phyloP scores from a whole-genome alignment of 2,329 filamentous ascomycete species.

The Grosmannia huntii region DNA sequence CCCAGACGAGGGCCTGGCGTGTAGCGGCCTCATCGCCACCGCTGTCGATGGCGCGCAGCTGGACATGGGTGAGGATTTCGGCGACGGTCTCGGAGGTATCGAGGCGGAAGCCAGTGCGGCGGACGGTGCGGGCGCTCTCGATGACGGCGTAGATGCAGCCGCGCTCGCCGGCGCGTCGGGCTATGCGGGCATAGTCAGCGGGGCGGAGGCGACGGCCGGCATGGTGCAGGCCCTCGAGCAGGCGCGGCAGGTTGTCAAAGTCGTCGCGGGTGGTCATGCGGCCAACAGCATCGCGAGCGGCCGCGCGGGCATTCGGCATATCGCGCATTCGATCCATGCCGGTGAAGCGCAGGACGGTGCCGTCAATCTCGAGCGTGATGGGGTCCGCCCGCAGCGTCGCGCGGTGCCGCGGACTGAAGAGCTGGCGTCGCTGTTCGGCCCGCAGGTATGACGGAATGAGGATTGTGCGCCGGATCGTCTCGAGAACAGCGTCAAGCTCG shows the following conservation, averaged over 20 bases:
- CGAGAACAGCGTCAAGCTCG: slow-evolving; percentile 40
- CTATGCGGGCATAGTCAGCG: slow-evolving; percentile 24
- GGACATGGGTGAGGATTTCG: slow-evolving; percentile 24
- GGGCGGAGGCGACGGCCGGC: slow-evolving; percentile 24
- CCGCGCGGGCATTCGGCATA: slow-evolving; percentile 28
- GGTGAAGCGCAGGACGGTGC: slow-evolving; percentile 38
- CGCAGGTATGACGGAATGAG: slow-evolving; percentile 50
- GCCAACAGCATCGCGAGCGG: slow-evolving; percentile 24
- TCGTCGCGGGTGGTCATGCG: slow-evolving; percentile 36
- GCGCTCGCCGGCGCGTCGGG: slow-evolving; percentile 26
- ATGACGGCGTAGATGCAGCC: slow-evolving; percentile 33
- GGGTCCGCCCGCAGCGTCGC: slow-evolving; percentile 40
- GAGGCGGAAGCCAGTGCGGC: slow-evolving; percentile 33
- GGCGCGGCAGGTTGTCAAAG: slow-evolving; percentile 37
- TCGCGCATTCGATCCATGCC: slow-evolving; percentile 29
- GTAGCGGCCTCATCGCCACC: slow-evolving; percentile 22
- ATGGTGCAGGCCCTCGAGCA: slow-evolving; percentile 35
- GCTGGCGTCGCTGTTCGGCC: slow-evolving; percentile 35
- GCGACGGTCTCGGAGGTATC: slow-evolving; percentile 27
- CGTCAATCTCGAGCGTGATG: slow-evolving; percentile 45
- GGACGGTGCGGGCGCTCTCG: slow-evolving; percentile 33
- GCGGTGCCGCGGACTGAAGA: slow-evolving; percentile 35
- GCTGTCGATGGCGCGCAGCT: slow-evolving; percentile 28
- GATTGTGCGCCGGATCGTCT: slow-evolving; percentile 41
- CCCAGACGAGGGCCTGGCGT: slow-evolving; percentile 30